Evolutionary conservation across 371 early-diverging fungal genomes (phyloP).

Genomic region (Blyttiomyces sp.): DNA sequence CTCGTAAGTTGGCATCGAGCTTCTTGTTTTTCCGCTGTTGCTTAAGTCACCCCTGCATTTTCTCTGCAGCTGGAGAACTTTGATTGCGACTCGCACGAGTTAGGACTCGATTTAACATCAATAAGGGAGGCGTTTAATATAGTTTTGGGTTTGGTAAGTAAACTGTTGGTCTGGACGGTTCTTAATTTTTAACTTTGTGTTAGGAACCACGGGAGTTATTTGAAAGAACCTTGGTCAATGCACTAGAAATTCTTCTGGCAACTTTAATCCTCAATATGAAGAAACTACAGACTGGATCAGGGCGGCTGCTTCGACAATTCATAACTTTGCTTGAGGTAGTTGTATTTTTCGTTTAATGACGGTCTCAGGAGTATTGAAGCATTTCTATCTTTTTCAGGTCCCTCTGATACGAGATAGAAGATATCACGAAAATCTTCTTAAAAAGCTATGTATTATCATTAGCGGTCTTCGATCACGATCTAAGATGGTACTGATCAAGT

Average conservation of each 20-base stretch:
- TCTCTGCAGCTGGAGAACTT: neutral
- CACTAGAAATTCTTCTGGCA: constrained; percentile 54
- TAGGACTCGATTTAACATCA: constrained; percentile 47
- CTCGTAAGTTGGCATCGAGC: constrained; percentile 15
- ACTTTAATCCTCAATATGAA: constrained; percentile 44
- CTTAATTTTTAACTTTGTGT: neutral
- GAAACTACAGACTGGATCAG: constrained; percentile 22
- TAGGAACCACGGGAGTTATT: constrained; percentile 46
- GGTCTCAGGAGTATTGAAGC: too few relatives aligned
- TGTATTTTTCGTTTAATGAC: constrained; percentile 36
- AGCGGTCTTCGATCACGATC: constrained; percentile 32
- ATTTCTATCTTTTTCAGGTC: constrained; percentile 32
- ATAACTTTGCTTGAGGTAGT: constrained; percentile 46
- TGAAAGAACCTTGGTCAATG: constrained; percentile 44
- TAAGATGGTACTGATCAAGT: constrained; percentile 33
- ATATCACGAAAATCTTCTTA: constrained; percentile 48
- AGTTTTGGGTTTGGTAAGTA: constrained; percentile 17
- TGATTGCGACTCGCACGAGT: neutral
- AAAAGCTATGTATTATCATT: constrained; percentile 41
- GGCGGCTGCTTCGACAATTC: constrained; percentile 39
- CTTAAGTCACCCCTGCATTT: neutral
- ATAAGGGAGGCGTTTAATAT: constrained; percentile 44
- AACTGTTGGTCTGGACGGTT: neutral
- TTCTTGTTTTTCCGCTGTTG: neutral
- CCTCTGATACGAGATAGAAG: constrained; percentile 48